Evolutionary conservation across 768 basidiomycete genomes (phyloP), one percentile per base, ranked within the genome.

Genomic region (Leccinum variicolor): DNA sequence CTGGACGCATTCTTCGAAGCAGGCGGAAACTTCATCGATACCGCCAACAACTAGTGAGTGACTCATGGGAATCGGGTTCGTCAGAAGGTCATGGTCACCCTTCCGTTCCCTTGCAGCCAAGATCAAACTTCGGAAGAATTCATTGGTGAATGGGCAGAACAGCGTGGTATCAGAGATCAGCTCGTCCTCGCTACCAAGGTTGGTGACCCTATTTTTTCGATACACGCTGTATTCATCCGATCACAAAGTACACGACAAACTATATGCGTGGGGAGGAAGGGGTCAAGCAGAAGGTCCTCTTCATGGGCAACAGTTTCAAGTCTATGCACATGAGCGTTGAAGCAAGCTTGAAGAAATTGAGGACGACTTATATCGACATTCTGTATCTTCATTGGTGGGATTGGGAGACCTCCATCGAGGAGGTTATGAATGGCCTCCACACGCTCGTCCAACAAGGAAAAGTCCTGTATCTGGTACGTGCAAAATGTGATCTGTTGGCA

Each of bases 11-110:
- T 63, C 64, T 74, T 71, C 50, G 72, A 77, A 11, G 73, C 72
- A 0, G 81, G 81, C 14, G 81, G 82, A 2, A 79, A 81, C 68
- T 76, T 75, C 56, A 77, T 81, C 63, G 77, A 80, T 29, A 80
- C 80, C 3, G 75, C 80, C 13, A 81, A 78, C 53, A 69, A 64
- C 61, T 81, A 81, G 76, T 77, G 46, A 60, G 75, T 23, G 31
- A 56, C 52, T 43, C 26, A 9, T 3, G 13, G 17, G 3, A 15
- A 15, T 21, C 1, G 0, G 10, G 6, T 14, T 19, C 8, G 0
- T 9, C 4, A 29, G 33, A 36, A 43, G n/a, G 17, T 34, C 45
- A 36, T 47, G 4, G 5, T 56, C 29, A 47, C 3, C 3, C 15
- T 45, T 10, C 15, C 3, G 19, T 45, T 10, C 15, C 29, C 17